Evolutionary conservation across 768 basidiomycete species (phyloP).

Genomic region (Mycena galericulata): DNA sequence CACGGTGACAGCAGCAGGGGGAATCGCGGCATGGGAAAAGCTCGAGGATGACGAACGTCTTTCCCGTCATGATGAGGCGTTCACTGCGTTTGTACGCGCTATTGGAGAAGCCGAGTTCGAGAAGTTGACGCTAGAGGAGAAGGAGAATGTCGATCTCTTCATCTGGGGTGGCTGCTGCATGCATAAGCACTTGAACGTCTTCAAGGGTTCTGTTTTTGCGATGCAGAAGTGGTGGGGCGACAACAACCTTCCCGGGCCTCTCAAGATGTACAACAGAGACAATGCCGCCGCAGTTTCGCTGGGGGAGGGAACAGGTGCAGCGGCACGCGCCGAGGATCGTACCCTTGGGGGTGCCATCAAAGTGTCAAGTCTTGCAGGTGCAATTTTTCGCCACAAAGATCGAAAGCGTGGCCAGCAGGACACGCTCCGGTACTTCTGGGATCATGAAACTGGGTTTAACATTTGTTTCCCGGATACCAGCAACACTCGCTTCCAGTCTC

Average conservation of each 20-base stretch:
- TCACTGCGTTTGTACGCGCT: constrained; percentile 32
- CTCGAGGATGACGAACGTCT: constrained; percentile 14
- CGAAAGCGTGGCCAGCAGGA: neutral
- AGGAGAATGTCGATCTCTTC: too few species aligned
- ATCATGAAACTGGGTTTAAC: too few species aligned
- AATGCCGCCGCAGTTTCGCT: constrained; percentile 29
- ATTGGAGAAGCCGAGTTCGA: constrained; percentile 23
- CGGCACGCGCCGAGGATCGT: too few species aligned
- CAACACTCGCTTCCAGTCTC: constrained; percentile 43
- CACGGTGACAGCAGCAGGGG: too few species aligned
- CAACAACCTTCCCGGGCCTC: too few species aligned
- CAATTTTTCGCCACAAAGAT: neutral
- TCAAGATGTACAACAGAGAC: constrained; percentile 36
- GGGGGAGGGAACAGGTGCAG: too few species aligned
- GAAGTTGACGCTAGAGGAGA: constrained; percentile 6
- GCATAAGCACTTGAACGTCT: too few species aligned
- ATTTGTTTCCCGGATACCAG: constrained; percentile 43
- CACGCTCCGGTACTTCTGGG: too few species aligned
- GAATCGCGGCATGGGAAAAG: constrained; percentile 10
- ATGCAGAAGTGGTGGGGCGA: neutral
- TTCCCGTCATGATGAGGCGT: neutral
- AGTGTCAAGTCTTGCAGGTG: neutral
- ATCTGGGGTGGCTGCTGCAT: too few species aligned
- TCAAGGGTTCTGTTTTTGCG: too few species aligned
- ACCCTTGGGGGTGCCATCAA: too few species aligned